Base-by-base conservation (phyloP, 2,329 filamentous ascomycete species). In the Trichoderma arundinaceum region DNA sequence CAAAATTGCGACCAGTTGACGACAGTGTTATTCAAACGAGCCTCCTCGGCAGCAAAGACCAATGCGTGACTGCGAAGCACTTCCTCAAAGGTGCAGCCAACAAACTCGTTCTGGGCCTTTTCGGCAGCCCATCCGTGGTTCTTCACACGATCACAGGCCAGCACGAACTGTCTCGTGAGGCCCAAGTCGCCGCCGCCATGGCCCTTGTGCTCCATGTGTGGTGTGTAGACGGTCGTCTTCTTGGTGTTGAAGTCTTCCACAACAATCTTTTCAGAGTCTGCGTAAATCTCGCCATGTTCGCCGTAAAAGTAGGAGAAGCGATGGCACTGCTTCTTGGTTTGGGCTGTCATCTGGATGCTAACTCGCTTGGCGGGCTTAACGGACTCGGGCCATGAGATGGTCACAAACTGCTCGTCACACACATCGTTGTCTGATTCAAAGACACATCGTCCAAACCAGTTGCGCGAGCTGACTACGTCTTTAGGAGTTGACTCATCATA, bases 371-470 rank as follows among this genome's bases (percentile, higher is more conserved):
- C 87, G 1, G 87, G 87, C 28, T 88, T 82, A 53, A 66, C 67
- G n/a, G 72, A 71, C 66, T 96, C 92, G 12, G 93, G 90, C 93
- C 94, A 98, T 4, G 86, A 88, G 60, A 98, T 87, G 0, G 91
- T 94, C 19, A 98, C 95, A 32, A 90, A 85, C 76, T 98, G 94
- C 73, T 98, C 92, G 76, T 99, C 95, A 72, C 89, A 92, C 48
- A 98, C 95, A 73, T 96, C 89, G 78, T 98, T 99, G 78, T 96
- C 93, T 4, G 89, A 83, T 75, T 97, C 95, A 79, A 89, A 98
- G 1, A 98, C 95, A 74, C 95, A 99, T n/a, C 94, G 88, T 0
- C 95, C 95, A 74, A 93, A 98, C 92, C 93, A 90, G 69, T 89
- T 89, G 9, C 83, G 80, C 5, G 79, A 78, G 3, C 81, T 80